Percentiles rank a stretch among this genome's conserved stretches.
Evolutionary conservation across 2,329 filamentous ascomycete species (phyloP).

Genomic region (Aspergillus sp.): DNA sequence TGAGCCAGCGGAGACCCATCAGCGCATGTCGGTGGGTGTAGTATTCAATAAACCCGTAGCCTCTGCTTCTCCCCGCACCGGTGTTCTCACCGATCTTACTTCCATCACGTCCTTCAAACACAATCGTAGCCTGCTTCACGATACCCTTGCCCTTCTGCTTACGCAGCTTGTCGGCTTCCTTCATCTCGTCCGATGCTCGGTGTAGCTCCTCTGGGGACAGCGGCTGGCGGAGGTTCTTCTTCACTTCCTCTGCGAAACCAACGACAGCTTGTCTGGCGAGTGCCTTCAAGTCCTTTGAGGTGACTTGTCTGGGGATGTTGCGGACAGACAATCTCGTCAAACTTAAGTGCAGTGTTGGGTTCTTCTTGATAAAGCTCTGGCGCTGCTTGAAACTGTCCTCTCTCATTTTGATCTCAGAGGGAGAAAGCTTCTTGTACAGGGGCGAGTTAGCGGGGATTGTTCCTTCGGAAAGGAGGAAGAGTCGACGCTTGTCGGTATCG

Average conservation of each 20-base stretch:
- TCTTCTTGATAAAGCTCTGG: conserved; percentile 82
- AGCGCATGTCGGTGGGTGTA: conserved; percentile 86
- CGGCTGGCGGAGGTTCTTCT: conserved; percentile 64
- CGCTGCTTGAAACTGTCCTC: conserved; percentile 82
- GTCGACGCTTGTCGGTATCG: conserved; percentile 80
- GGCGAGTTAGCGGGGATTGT: conserved; percentile 70
- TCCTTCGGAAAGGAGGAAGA: conserved; percentile 84
- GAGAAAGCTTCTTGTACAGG: conserved; percentile 67
- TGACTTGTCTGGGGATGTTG: conserved; percentile 78
- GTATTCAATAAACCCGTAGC: conserved; percentile 97
- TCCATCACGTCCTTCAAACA: conserved; percentile 82
- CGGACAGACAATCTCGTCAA: conserved; percentile 85
- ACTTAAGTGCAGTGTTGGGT: conserved; percentile 81
- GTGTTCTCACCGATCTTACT: conserved; percentile 71
- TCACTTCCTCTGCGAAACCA: conserved; percentile 86
- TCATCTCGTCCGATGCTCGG: conserved; percentile 72
- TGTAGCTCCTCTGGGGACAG: conserved; percentile 84
- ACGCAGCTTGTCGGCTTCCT: conserved; percentile 69
- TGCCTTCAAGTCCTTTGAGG: conserved; percentile 81
- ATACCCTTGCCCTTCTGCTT: conserved; percentile 79
- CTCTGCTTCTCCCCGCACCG: conserved; percentile 75
- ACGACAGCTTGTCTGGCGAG: conserved; percentile 89
- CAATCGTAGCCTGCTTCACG: conserved; percentile 87
- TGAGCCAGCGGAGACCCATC: conserved; percentile 91
- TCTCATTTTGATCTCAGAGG: conserved; percentile 77